Conservation (phyloP, 1,284 basidiomycete species). For the Schizophyllum commune region DNA sequence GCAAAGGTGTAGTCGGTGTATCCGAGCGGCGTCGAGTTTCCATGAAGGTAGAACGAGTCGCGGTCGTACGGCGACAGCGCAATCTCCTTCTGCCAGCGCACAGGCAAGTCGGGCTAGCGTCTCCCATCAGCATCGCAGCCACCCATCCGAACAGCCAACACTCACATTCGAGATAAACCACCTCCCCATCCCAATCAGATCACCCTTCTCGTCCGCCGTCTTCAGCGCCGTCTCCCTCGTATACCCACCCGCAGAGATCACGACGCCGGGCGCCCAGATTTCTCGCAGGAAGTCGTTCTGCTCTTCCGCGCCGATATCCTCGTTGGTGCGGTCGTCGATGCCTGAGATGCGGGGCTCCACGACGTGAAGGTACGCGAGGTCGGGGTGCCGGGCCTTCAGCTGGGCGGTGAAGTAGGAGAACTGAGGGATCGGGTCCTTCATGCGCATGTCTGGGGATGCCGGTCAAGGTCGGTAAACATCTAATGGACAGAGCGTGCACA, state of each 20-base stretch:
- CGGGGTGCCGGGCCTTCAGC: slow-evolving; percentile 22
- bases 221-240: slow-evolving; percentile 1
- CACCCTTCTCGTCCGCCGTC: background rate
- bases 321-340: background rate
- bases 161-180: slow-evolving; percentile 10
- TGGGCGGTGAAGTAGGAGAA: slow-evolving; percentile 20
- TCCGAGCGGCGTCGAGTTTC: slow-evolving; percentile 5
- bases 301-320: slow-evolving; percentile 2
- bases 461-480: no score
- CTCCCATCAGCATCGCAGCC: no score
- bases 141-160: background rate
- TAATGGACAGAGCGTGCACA: no score
- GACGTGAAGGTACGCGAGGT: slow-evolving; percentile 42
- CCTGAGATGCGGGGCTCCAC: slow-evolving; percentile 28
- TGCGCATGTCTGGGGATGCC: slow-evolving; percentile 20
- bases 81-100: slow-evolving; percentile 1
- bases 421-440: slow-evolving; percentile 29
- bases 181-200: slow-evolving; percentile 7
- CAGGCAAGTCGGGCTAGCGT: slow-evolving; percentile 10
- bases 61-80: slow-evolving; percentile 5
- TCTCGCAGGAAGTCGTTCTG: slow-evolving; percentile 23
- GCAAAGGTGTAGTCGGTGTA: slow-evolving; percentile 10
- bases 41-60: slow-evolving; percentile 6
- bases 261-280: slow-evolving; percentile 22
- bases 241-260: slow-evolving; percentile 7